Evolutionary conservation across 192 early-diverging fungal species (phyloP).

Genomic region (Kappamyces sp.): DNA sequence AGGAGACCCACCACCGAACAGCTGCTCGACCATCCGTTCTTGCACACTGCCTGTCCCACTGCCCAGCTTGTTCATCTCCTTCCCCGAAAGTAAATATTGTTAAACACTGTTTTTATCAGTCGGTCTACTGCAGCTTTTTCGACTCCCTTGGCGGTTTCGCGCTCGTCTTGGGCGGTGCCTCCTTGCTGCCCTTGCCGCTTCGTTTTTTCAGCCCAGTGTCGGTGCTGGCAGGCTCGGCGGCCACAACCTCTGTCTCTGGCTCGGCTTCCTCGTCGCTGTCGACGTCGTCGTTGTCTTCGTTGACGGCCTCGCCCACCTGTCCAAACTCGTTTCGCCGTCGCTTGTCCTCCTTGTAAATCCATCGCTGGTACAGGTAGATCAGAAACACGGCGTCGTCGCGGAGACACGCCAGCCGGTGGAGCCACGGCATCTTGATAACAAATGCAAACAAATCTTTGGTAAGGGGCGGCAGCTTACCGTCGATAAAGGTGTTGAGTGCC

Average conservation of each 20-base stretch:
- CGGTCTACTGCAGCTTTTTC: no score
- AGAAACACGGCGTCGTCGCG: constrained; percentile 85
- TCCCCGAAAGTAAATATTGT: no score
- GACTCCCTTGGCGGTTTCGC: no score
- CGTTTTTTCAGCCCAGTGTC: no score
- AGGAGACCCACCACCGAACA: constrained; percentile 76
- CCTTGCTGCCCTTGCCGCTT: no score
- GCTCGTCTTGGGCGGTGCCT: no score
- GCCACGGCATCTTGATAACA: constrained; percentile 88
- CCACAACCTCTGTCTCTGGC: background rate
- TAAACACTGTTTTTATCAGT: no score
- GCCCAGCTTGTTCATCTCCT: no score
- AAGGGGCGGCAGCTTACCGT: constrained; percentile 49
- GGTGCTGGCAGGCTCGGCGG: no score
- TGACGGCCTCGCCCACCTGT: constrained; percentile 48
- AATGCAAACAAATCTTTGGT: constrained; percentile 90
- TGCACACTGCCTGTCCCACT: constrained; percentile 75
- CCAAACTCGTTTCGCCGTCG: constrained; percentile 86
- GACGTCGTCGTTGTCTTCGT: constrained; percentile 32
- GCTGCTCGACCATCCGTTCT: constrained; percentile 78
- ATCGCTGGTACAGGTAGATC: constrained; percentile 77
- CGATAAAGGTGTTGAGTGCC: constrained; percentile 54
- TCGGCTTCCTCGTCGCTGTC: constrained; percentile 18
- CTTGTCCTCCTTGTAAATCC: constrained; percentile 75
- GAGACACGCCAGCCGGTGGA: constrained; percentile 77